phyloP scores from a whole-genome alignment of 495 filamentous ascomycete species.

The Geoglossum glabrum region DNA sequence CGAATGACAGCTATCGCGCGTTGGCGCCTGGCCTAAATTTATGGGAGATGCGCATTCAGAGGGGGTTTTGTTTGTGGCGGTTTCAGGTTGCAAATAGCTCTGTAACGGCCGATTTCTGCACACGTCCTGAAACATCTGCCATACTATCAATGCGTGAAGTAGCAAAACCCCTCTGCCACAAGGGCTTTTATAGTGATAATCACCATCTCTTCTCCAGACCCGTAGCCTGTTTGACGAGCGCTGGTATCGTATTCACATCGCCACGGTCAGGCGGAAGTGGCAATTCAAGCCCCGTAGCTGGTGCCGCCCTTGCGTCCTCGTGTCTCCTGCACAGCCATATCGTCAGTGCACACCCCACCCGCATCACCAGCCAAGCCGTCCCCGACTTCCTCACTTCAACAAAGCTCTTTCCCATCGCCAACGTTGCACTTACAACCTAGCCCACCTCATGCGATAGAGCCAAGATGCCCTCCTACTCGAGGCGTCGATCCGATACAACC shows the following conservation, averaged over 20 bases:
- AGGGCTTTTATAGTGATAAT: neutral
- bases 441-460: neutral
- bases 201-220: neutral
- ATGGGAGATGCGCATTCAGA: neutral
- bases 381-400: neutral
- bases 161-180: neutral
- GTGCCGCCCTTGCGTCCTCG: neutral
- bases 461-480: neutral
- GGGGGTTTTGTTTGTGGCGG: neutral
- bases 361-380: neutral
- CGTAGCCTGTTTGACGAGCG: too few relatives aligned
- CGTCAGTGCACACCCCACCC: neutral
- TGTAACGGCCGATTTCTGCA: neutral
- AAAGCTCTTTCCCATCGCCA: neutral
- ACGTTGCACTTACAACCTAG: neutral
- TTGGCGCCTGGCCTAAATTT: neutral
- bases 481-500: neutral
- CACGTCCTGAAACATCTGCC: neutral
- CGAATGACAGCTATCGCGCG: too few relatives aligned
- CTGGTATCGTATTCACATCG: neutral
- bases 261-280: neutral
- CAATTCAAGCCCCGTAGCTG: neutral
- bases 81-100: neutral
- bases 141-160: neutral
- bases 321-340: neutral